These are phyloP conservation scores for Trametes sanguinea DNA, from an alignment of 768 basidiomycete species.

Conservation along the genomic window DNA sequence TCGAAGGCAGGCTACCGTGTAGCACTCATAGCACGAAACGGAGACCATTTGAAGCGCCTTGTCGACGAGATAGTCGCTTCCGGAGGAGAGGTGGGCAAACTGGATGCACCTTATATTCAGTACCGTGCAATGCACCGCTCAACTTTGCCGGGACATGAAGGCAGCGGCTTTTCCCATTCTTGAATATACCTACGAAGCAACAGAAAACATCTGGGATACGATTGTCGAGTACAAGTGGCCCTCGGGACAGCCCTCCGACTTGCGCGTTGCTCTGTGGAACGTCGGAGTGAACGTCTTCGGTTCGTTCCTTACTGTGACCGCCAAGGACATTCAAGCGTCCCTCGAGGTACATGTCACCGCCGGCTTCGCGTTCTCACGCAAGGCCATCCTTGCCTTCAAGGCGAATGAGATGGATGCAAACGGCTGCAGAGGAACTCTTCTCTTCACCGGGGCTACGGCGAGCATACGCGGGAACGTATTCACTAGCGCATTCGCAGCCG, in stretches of 20 bases:
- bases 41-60: conserved; percentile 33
- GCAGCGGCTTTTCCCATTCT: conserved; percentile 40
- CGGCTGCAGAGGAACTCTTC: conserved; percentile 40
- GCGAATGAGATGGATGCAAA: conserved; percentile 31
- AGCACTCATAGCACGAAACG: conserved; percentile 39
- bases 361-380: conserved; percentile 41
- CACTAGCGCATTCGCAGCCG: conserved; percentile 42
- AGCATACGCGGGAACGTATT: conserved; percentile 39
- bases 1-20: conserved; percentile 41
- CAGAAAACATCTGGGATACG: conserved; percentile 35
- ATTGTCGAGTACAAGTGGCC: conserved; percentile 36
- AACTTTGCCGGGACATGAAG: conserved; percentile 20
- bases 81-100: conserved; percentile 35
- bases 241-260: conserved; percentile 24
- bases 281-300: conserved; percentile 37
- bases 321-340: conserved; percentile 34
- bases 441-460: conserved; percentile 49
- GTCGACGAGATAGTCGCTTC: conserved; percentile 34
- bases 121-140: background rate
- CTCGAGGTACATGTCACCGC: conserved; percentile 37
- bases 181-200: conserved; percentile 33
- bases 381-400: conserved; percentile 37
- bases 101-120: background rate
- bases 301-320: conserved; percentile 40
- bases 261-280: conserved; percentile 45